These are phyloP conservation scores for Saccharomyces pastorianus DNA, from an alignment of 1,139 yeast genomes.

Conservation along the genomic window DNA sequence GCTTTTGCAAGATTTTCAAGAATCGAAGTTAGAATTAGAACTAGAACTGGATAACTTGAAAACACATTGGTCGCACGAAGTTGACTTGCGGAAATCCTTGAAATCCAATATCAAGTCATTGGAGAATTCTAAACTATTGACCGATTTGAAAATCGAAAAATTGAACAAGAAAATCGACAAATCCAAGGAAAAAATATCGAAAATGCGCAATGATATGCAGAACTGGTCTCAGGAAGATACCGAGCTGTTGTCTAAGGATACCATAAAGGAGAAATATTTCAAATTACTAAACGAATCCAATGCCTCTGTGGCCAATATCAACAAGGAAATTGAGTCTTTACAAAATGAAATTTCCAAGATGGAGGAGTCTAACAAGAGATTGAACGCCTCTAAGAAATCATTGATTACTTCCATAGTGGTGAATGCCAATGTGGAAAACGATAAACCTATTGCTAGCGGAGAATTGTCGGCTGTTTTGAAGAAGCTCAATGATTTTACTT, in stretches of 20 bases:
- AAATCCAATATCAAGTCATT: slow-evolving; percentile 29
- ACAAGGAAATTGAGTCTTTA: neutral
- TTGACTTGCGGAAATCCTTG: slow-evolving; percentile 26
- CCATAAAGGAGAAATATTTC: slow-evolving; percentile 5
- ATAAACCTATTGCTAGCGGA: neutral
- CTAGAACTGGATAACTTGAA: slow-evolving; percentile 27
- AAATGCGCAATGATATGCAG: slow-evolving; percentile 26
- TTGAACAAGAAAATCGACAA: slow-evolving; percentile 23
- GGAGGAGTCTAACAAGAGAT: slow-evolving; percentile 7
- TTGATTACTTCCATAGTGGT: neutral
- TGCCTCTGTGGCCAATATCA: neutral
- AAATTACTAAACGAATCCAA: neutral
- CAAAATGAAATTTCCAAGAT: slow-evolving; percentile 1
- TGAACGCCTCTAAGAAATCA: neutral
- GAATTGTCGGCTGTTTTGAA: slow-evolving; percentile 12
- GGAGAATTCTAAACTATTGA: slow-evolving; percentile 28
- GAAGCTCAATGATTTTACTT: slow-evolving; percentile 16
- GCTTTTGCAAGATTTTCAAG: slow-evolving; percentile 25
- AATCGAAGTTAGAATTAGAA: slow-evolving; percentile 22
- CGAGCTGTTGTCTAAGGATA: slow-evolving; percentile 11
- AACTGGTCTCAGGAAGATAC: slow-evolving; percentile 19
- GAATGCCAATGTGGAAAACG: neutral
- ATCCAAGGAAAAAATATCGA: slow-evolving; percentile 16
- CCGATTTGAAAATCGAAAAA: slow-evolving; percentile 27
- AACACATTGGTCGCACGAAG: slow-evolving; percentile 29